Conservation (phyloP, 164 flowering plant genomes). For the Umbellularia californica region DNA sequence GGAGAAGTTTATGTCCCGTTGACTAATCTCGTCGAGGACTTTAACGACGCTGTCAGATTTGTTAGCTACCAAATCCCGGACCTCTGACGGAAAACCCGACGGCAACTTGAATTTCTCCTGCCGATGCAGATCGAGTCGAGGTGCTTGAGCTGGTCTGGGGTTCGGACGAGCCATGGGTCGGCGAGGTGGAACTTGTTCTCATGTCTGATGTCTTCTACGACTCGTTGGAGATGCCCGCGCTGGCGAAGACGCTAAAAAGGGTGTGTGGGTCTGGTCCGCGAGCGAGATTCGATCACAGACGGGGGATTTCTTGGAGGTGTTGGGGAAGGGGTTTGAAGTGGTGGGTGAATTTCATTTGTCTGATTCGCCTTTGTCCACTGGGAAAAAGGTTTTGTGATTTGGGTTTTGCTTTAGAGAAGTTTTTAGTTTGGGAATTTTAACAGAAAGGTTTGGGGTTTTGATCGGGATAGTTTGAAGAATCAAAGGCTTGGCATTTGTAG, state of each 20-base stretch:
- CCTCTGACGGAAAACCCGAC: conserved; percentile 40
- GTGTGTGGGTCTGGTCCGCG: conserved; percentile 34
- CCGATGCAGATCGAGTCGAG: conserved; percentile 26
- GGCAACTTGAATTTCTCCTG: conserved; percentile 50
- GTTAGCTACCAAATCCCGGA: conserved; percentile 45
- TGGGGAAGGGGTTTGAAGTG: conserved; percentile 33
- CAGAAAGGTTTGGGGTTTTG: not conserved
- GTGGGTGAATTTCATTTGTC: conserved; percentile 16
- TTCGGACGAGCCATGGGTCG: conserved; percentile 8
- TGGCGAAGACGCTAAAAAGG: conserved; percentile 30
- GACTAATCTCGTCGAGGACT: conserved; percentile 26
- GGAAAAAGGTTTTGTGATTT: not conserved
- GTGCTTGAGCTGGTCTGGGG: conserved; percentile 13
- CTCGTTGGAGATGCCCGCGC: conserved; percentile 21
- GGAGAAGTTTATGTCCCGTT: conserved; percentile 52
- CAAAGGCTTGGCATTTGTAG: not conserved
- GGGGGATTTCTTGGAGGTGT: conserved; percentile 24
- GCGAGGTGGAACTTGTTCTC: conserved; percentile 35
- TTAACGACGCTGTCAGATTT: conserved; percentile 25
- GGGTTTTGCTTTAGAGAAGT: not conserved
- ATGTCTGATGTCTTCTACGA: conserved; percentile 46
- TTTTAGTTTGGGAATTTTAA: not conserved
- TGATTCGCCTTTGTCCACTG: not conserved
- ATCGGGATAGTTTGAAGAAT: not conserved
- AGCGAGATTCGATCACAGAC: conserved; percentile 33